Base-by-base conservation (phyloP, 2,329 filamentous ascomycete genomes). In the Claviceps sp. region DNA sequence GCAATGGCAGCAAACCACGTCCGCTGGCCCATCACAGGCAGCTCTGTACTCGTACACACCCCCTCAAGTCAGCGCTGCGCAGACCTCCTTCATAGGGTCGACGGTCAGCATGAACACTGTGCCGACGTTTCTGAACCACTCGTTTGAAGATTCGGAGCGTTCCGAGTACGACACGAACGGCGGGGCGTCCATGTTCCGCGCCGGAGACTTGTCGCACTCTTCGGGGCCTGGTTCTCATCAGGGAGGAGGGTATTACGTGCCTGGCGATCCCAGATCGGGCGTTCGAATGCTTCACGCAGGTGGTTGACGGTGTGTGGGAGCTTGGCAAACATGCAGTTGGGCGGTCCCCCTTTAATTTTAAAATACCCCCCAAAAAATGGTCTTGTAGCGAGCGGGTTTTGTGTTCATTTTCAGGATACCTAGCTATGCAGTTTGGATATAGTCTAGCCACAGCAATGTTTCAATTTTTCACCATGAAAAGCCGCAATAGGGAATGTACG, bases 31-130 rank as follows among this genome's bases (percentile, higher is more conserved):
- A 0, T 68, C 61, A 39, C 67, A 67, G 2, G 61, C 72, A 0
- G 57, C 72, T 0, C 62, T 77, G 55, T 78, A 78, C 56, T 60
- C 72, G 1, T 76, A 74, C 50, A 65, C 69, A 14, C 60, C 68
- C 6, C 70, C 74, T 50, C 67, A 68, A 22, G 55, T 64, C 4
- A 60, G 62, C 11, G 50, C 64, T 14, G 56, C 64, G 37, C 57
- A 62, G 37, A 52, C 64, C 1, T 56, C 65, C 1, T 70, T 66
- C 54, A 61, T 65, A 19, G 60, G 57, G 38, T 59, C 64, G 1
- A 50, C 55, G 1, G 67, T 70, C 10, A 56, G 64, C 16, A 60
- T 70, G 52, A 62, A 59, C 6, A 59, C 66, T 34, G 61, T 56
- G 7, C 66, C 66, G 52, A 52, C 63, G 1, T 70, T 68, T 47